Conservation (phyloP, 768 basidiomycete species). For the Podaxis carcinomalis region DNA sequence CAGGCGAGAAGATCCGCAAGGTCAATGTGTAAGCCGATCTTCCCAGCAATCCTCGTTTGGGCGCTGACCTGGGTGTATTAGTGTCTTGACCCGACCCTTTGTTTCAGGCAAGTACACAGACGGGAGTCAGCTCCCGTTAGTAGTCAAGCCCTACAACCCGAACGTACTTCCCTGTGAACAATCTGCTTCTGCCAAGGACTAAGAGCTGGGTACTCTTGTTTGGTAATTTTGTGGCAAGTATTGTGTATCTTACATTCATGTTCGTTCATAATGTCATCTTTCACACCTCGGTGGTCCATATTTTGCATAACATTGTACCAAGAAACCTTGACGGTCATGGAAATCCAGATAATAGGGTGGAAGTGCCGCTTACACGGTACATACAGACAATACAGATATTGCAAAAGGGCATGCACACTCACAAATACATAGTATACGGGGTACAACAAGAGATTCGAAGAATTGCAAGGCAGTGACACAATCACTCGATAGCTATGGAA, state of each 20-base stretch:
- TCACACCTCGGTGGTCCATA: too few species aligned
- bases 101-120: slow-evolving; percentile 46
- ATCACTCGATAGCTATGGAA: background rate
- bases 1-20: slow-evolving; percentile 49
- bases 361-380: background rate
- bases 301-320: too few species aligned
- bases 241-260: background rate
- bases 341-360: too few species aligned
- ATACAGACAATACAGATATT: background rate
- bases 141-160: slow-evolving; percentile 35
- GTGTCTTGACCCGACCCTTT: slow-evolving; percentile 65
- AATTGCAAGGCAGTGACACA: background rate
- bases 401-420: background rate
- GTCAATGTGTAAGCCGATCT: slow-evolving; percentile 54
- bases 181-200: background rate
- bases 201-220: background rate
- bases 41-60: background rate
- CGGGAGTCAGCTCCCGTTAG: slow-evolving; percentile 61
- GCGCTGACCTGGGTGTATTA: slow-evolving; percentile 17
- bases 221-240: background rate
- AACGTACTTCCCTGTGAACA: background rate
- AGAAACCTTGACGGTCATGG: too few species aligned
- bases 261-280: background rate
- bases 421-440: background rate
- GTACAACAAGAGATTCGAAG: background rate